Conservation (phyloP, 2,329 filamentous ascomycete species). For the Myriosclerotinia scirpicola region DNA sequence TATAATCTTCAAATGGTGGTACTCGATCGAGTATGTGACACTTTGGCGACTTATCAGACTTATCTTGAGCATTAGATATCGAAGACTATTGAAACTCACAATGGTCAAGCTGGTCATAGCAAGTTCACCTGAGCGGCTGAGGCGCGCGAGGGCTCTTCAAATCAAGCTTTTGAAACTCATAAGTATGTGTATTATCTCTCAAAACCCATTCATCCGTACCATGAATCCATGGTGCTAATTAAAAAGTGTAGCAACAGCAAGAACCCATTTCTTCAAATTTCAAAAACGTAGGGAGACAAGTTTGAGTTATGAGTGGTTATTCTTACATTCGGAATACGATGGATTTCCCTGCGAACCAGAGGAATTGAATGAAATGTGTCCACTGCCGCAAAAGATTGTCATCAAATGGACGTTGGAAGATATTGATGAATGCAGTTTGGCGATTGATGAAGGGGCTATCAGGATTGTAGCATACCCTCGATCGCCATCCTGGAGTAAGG, state of each 20-base stretch:
- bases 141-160: neutral
- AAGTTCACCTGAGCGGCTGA: neutral
- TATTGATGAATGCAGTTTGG: neutral
- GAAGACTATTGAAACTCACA: neutral
- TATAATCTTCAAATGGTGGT: too few species aligned
- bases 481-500: neutral
- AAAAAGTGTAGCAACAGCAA: neutral
- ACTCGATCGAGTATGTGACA: too few species aligned
- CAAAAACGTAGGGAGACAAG: neutral
- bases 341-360: conserved; percentile 3
- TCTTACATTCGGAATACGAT: neutral
- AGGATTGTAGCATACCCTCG: neutral
- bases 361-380: neutral
- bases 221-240: neutral
- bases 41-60: too few species aligned
- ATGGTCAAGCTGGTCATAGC: neutral
- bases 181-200: neutral
- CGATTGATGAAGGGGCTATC: neutral
- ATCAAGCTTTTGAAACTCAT: neutral
- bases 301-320: neutral
- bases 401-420: neutral
- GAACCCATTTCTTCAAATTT: neutral
- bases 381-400: conserved; percentile 3
- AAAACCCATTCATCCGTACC: neutral
- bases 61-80: too few species aligned